Evolutionary conservation across 2,329 filamentous ascomycete genomes (phyloP).

Genomic region (Diaporthe helianthi): DNA sequence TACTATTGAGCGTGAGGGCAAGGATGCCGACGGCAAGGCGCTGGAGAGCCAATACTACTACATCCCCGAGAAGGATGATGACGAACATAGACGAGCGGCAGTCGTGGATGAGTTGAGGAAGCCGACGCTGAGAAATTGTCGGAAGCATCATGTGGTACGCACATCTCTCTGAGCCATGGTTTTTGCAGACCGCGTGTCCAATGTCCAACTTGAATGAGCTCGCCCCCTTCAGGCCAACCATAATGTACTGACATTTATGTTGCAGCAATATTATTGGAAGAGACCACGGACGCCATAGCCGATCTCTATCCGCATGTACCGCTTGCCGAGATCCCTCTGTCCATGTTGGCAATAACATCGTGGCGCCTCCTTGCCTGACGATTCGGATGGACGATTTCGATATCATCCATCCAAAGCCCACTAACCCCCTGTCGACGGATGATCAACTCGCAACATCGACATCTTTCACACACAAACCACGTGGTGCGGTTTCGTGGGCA

Average conservation of each 20-base stretch:
- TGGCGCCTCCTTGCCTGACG: no score
- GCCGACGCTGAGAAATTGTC: conserved; percentile 85
- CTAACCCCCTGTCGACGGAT: background rate
- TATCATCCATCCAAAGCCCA: background rate
- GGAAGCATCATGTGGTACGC: conserved; percentile 75
- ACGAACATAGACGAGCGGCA: conserved; percentile 78
- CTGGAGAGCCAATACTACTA: conserved; percentile 99
- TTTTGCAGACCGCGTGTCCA: background rate
- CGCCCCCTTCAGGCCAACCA: background rate
- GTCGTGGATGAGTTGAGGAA: conserved; percentile 88
- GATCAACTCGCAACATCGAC: background rate
- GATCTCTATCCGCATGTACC: conserved; percentile 34
- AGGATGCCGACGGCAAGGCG: conserved; percentile 91
- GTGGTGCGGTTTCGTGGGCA: background rate
- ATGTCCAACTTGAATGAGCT: background rate
- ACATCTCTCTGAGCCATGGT: no score
- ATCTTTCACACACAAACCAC: background rate
- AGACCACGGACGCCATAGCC: conserved; percentile 63
- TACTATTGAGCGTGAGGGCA: conserved; percentile 87
- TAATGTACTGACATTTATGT: conserved; percentile 35
- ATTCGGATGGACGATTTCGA: background rate
- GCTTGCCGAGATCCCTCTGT: background rate
- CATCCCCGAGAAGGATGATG: conserved; percentile 82
- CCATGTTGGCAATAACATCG: background rate
- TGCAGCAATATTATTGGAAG: conserved; percentile 75